These are phyloP conservation scores for Aspergillus vadensis DNA, from an alignment of 2,329 filamentous ascomycete genomes.

Conservation along the genomic window DNA sequence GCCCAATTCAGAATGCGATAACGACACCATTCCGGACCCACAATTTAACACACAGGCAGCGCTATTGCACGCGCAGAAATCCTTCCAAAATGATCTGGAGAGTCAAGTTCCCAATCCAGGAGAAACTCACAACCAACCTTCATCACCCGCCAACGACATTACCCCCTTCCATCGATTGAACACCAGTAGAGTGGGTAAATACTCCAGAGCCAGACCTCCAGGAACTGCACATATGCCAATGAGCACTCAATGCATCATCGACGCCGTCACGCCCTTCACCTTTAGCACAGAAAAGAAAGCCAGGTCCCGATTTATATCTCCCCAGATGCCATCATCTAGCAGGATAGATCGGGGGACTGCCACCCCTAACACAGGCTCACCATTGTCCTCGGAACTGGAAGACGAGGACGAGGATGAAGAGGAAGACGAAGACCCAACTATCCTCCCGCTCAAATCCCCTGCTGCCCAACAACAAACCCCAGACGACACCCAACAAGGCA, in stretches of 20 bases:
- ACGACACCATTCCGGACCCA: constrained; percentile 31
- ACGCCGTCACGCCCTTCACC: constrained; percentile 43
- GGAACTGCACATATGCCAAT: constrained; percentile 27
- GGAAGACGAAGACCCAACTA: constrained; percentile 11
- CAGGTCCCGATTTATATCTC: constrained; percentile 11
- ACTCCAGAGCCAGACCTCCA: constrained; percentile 6
- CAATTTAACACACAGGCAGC: constrained; percentile 46
- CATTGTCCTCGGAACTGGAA: constrained; percentile 5
- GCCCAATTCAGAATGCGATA: constrained; percentile 21
- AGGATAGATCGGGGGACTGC: constrained; percentile 26
- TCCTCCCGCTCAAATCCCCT: constrained; percentile 7
- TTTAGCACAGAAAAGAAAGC: constrained; percentile 38
- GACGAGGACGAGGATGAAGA: constrained; percentile 7
- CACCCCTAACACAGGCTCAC: constrained; percentile 18
- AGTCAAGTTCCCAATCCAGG: constrained; percentile 28
- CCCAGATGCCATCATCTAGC: constrained; percentile 7
- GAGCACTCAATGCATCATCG: constrained; percentile 46
- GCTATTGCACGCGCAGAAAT: constrained; percentile 40
- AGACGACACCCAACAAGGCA: constrained; percentile 18
- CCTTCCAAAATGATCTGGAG: constrained; percentile 42
- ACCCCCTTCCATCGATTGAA: constrained; percentile 35
- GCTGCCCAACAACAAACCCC: constrained; percentile 10
- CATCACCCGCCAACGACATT: constrained; percentile 21
- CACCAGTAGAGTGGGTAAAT: constrained; percentile 9
- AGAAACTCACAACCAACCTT: constrained; percentile 17